Evolutionary conservation across 192 early-diverging fungal species (phyloP).

Genomic region (Umbelopsis ramanniana): DNA sequence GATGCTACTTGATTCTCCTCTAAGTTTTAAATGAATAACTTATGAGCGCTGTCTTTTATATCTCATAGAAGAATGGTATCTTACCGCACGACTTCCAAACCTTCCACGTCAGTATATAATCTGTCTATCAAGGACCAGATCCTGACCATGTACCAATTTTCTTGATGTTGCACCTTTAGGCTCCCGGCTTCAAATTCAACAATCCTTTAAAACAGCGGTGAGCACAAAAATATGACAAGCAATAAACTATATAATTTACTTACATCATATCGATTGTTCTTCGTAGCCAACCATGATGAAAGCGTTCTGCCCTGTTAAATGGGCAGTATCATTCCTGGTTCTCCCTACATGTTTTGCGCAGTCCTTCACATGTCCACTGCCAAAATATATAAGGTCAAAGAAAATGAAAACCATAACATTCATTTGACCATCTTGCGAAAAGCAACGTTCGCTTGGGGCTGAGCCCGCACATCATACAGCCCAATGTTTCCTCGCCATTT

Average conservation of each 20-base stretch:
- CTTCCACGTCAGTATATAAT: slow-evolving; percentile 27
- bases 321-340: neutral
- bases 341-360: slow-evolving; percentile 25
- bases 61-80: slow-evolving; percentile 3
- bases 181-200: slow-evolving; percentile 33
- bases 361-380: slow-evolving; percentile 19
- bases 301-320: slow-evolving; percentile 16
- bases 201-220: slow-evolving; percentile 12
- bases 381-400: slow-evolving; percentile 23
- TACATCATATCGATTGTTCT: slow-evolving; percentile 31
- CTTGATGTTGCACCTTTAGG: slow-evolving; percentile 29
- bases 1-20: slow-evolving; percentile 32
- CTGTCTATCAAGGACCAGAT: slow-evolving; percentile 39
- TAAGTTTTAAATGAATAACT: neutral
- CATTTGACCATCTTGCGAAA: too few relatives aligned
- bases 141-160: slow-evolving; percentile 31
- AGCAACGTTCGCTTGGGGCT: too few relatives aligned
- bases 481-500: too few relatives aligned
- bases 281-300: slow-evolving; percentile 33
- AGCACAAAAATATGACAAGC: slow-evolving; percentile 9
- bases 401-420: too few relatives aligned
- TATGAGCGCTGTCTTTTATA: neutral
- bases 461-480: too few relatives aligned
- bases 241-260: slow-evolving; percentile 16
- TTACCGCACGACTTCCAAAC: slow-evolving; percentile 31